phyloP scores from a whole-genome alignment of 441 rosid genomes.

The Syzygium syzygioides region DNA sequence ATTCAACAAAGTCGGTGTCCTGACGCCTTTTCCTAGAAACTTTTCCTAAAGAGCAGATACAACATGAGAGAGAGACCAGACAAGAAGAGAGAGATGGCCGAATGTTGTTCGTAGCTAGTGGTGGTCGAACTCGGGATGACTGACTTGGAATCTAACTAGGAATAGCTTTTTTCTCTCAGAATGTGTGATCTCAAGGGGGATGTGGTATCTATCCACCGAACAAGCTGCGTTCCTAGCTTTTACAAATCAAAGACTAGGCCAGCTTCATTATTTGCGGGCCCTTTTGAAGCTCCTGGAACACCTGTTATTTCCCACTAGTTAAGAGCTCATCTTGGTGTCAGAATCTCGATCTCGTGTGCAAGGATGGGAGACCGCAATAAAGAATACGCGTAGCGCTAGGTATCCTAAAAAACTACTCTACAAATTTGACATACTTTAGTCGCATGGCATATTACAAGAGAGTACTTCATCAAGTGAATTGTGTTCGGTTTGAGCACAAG shows the following conservation, averaged over 20 bases:
- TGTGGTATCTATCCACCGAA: background rate
- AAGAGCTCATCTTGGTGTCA: background rate
- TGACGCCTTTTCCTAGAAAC: background rate
- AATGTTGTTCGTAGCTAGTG: background rate
- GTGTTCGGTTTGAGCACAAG: background rate
- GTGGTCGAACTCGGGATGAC: background rate
- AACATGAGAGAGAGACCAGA: background rate
- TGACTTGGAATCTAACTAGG: background rate
- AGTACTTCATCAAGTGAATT: background rate
- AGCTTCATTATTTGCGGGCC: background rate
- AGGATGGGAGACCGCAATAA: background rate
- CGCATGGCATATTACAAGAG: background rate
- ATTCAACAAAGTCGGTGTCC: background rate
- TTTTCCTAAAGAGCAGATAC: background rate
- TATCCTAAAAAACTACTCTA: background rate
- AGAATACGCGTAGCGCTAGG: background rate
- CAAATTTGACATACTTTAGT: background rate
- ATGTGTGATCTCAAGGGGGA: background rate
- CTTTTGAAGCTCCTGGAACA: background rate
- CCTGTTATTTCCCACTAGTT: background rate
- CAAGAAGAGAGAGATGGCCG: background rate
- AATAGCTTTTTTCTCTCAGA: background rate
- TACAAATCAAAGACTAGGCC: background rate
- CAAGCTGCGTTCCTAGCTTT: background rate
- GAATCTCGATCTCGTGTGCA: background rate